phyloP scores from a whole-genome alignment of 192 early-diverging fungal species.

The Backusella sp. region DNA sequence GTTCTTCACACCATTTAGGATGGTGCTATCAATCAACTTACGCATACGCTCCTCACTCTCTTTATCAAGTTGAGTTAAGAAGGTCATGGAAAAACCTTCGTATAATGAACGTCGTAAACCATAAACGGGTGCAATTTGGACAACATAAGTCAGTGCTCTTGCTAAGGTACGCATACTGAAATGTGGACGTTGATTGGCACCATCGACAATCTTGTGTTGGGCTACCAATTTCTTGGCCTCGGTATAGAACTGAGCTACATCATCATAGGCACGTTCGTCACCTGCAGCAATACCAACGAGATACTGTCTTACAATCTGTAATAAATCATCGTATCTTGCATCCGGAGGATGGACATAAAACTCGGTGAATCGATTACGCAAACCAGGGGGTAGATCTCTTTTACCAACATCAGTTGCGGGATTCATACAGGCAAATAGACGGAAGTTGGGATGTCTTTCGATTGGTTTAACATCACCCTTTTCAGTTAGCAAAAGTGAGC shows the following conservation, averaged over 20 bases:
- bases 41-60: conserved; percentile 60
- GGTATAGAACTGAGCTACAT: conserved; percentile 85
- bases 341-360: conserved; percentile 95
- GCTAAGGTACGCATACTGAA: conserved; percentile 93
- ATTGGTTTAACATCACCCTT: conserved; percentile 88
- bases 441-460: conserved; percentile 86
- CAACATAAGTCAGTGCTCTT: conserved; percentile 80
- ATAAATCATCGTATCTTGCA: conserved; percentile 72
- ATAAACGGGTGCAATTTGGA: conserved; percentile 69
- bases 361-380: conserved; percentile 92
- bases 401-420: conserved; percentile 98
- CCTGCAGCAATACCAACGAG: conserved; percentile 58
- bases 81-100: conserved; percentile 96
- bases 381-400: conserved; percentile 87
- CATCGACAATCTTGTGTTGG: conserved; percentile 81
- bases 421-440: conserved; percentile 99
- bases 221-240: conserved; percentile 67
- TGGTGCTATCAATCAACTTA: conserved; percentile 52
- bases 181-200: conserved; percentile 84
- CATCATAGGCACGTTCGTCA: conserved; percentile 54
- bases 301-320: conserved; percentile 79
- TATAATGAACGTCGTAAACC: conserved; percentile 82
- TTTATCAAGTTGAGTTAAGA: conserved; percentile 82
- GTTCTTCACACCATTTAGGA: conserved; percentile 61
- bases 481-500: conserved; percentile 87